Percentiles rank a stretch among this genome's conserved stretches.
Evolutionary conservation across 108 stramenopile species (phyloP).

Genomic region (Cyclotella cryptica): DNA sequence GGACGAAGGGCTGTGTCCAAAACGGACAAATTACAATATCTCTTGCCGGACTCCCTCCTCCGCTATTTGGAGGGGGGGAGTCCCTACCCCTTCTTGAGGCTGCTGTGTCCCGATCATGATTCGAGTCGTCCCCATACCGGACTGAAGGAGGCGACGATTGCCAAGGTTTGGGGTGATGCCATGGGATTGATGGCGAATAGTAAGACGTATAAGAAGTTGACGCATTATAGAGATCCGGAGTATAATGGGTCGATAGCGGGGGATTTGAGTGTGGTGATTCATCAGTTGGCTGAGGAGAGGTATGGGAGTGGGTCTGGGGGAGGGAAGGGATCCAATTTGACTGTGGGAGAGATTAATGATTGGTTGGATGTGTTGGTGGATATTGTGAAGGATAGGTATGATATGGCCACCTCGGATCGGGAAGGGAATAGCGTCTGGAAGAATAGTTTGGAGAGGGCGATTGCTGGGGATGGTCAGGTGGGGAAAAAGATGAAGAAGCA

Average conservation of each 20-base stretch:
- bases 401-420: conserved; percentile 14
- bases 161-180: conserved; percentile 68
- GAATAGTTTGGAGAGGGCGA: conserved; percentile 26
- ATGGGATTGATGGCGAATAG: conserved; percentile 58
- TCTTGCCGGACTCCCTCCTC: conserved; percentile 55
- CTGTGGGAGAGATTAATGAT: conserved; percentile 73
- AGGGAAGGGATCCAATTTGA: conserved; percentile 49
- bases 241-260: conserved; percentile 59
- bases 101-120: conserved; percentile 80
- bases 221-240: conserved; percentile 63
- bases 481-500: conserved; percentile 38
- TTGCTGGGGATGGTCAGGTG: background rate
- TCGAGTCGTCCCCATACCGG: conserved; percentile 55
- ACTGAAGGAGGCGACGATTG: conserved; percentile 78
- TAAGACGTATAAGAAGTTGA: conserved; percentile 54
- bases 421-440: conserved; percentile 9
- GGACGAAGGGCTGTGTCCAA: conserved; percentile 33
- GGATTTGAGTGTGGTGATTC: conserved; percentile 71
- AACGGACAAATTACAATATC: conserved; percentile 48
- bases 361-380: conserved; percentile 76
- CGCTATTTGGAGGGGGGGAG: conserved; percentile 39
- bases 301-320: conserved; percentile 25
- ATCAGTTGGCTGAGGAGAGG: conserved; percentile 62
- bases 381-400: conserved; percentile 37
- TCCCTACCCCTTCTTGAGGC: conserved; percentile 74